Percentiles rank a stretch among this genome's conserved stretches.
Conservation (phyloP, 768 basidiomycete species). For the Suillus americanus region DNA sequence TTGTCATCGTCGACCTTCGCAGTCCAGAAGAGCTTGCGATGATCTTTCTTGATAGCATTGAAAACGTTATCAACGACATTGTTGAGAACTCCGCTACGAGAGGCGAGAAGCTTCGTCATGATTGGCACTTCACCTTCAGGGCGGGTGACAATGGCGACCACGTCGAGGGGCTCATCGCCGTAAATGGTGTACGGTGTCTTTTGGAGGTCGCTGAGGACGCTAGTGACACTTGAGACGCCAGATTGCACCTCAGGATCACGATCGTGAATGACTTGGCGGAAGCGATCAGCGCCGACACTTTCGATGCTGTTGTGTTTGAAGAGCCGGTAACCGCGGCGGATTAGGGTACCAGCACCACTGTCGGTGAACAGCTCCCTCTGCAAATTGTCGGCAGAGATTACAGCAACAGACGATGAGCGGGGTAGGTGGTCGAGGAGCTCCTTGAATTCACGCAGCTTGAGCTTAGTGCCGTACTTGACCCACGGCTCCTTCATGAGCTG, state of each 20-base stretch:
- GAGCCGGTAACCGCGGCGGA: conserved; percentile 97
- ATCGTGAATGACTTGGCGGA: conserved; percentile 93
- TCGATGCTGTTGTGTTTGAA: conserved; percentile 86
- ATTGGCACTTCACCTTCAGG: conserved; percentile 88
- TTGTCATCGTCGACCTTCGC: conserved; percentile 95
- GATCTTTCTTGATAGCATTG: conserved; percentile 93
- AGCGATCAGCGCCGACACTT: conserved; percentile 86
- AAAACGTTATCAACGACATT: conserved; percentile 97
- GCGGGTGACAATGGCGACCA: conserved; percentile 90
- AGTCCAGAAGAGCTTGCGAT: conserved; percentile 96
- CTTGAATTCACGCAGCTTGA: conserved; percentile 99
- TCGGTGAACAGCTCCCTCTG: conserved; percentile 99
- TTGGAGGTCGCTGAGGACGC: conserved; percentile 72
- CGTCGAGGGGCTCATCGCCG: conserved; percentile 97
- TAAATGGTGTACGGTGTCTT: conserved; percentile 89
- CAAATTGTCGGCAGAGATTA: conserved; percentile 88
- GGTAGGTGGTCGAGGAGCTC: conserved; percentile 97
- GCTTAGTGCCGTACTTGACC: conserved; percentile 99
- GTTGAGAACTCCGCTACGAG: conserved; percentile 87
- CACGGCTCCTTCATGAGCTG: conserved; percentile 96
- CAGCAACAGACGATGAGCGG: conserved; percentile 96
- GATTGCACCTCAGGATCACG: conserved; percentile 89
- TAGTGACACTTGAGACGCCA: conserved; percentile 83
- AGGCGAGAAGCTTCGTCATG: conserved; percentile 89
- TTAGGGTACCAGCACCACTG: conserved; percentile 95